phyloP scores from a whole-genome alignment of 257 asterid species.

The Henckelia pumila region DNA sequence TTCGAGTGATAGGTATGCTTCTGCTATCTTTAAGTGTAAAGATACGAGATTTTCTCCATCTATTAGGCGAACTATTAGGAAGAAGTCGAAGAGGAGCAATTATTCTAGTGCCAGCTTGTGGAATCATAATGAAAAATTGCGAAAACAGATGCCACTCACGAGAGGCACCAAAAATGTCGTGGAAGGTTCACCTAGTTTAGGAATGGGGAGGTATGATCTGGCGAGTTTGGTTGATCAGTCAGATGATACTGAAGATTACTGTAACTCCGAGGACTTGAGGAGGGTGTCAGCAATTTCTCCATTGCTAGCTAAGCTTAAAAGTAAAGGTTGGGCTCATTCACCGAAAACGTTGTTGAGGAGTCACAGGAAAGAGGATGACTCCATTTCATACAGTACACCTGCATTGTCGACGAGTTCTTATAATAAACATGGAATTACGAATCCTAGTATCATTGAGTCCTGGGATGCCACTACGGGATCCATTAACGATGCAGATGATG shows the following conservation, averaged over 20 bases:
- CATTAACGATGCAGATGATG: constrained; percentile 71
- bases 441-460: constrained; percentile 76
- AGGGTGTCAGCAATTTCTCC: constrained; percentile 66
- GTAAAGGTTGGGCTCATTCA: constrained; percentile 53
- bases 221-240: constrained; percentile 66
- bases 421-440: constrained; percentile 47
- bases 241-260: constrained; percentile 73
- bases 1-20: constrained; percentile 53
- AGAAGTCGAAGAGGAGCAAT: constrained; percentile 44
- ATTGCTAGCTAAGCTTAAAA: constrained; percentile 65
- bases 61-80: constrained; percentile 52
- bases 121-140: constrained; percentile 50
- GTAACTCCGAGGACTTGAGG: constrained; percentile 66
- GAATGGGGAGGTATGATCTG: constrained; percentile 55
- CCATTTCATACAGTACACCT: constrained; percentile 66
- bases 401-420: constrained; percentile 78
- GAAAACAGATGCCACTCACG: constrained; percentile 40
- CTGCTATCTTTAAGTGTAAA: constrained; percentile 54
- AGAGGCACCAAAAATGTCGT: constrained; percentile 40
- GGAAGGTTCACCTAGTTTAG: constrained; percentile 38
- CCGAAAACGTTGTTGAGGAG: constrained; percentile 42
- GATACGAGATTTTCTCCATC: constrained; percentile 56
- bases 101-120: constrained; percentile 36
- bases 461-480: constrained; percentile 79
- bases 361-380: constrained; percentile 67